Evolutionary conservation across 2,329 filamentous ascomycete genomes (phyloP).

Genomic region (Ascochyta lentis): DNA sequence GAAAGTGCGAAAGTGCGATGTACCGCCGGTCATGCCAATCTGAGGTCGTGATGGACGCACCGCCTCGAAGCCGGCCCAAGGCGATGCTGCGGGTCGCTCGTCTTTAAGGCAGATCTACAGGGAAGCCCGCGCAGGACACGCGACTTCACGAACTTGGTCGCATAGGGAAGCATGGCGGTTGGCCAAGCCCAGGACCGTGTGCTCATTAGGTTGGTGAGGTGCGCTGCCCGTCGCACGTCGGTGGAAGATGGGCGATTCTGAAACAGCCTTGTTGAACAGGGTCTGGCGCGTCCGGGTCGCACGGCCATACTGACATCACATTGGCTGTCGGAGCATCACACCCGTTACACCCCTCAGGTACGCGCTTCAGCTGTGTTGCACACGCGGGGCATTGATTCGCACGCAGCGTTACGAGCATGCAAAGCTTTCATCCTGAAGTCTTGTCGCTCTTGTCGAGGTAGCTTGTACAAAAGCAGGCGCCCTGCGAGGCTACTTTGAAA

Average conservation of each 20-base stretch:
- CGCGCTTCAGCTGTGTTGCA: constrained; percentile 32
- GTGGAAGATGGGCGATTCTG: constrained; percentile 21
- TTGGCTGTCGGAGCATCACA: constrained; percentile 25
- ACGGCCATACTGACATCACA: constrained; percentile 11
- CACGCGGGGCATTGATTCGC: constrained; percentile 15
- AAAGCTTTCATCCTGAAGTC: constrained; percentile 5
- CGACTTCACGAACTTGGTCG: constrained; percentile 6
- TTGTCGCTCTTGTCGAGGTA: constrained; percentile 6
- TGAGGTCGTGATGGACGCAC: constrained; percentile 13
- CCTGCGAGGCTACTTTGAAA: background rate
- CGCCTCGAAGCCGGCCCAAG: constrained; percentile 5
- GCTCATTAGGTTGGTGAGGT: constrained; percentile 21
- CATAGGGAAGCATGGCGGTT: constrained; percentile 20
- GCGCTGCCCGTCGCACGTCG: constrained; percentile 24
- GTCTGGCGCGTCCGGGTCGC: constrained; percentile 14
- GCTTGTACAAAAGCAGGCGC: constrained; percentile 3
- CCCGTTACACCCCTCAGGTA: constrained; percentile 16
- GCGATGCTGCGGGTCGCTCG: constrained; percentile 15
- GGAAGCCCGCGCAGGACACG: constrained; percentile 15
- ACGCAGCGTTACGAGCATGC: constrained; percentile 13
- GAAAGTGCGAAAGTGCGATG: constrained; percentile 6
- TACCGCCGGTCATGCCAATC: constrained; percentile 12
- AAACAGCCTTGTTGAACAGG: constrained; percentile 26
- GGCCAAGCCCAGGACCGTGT: constrained; percentile 19
- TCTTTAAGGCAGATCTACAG: constrained; percentile 35